Evolutionary conservation across 2,329 filamentous ascomycete genomes (phyloP), one percentile per base, ranked within the genome.

Genomic region (Sporothrix inflata): DNA sequence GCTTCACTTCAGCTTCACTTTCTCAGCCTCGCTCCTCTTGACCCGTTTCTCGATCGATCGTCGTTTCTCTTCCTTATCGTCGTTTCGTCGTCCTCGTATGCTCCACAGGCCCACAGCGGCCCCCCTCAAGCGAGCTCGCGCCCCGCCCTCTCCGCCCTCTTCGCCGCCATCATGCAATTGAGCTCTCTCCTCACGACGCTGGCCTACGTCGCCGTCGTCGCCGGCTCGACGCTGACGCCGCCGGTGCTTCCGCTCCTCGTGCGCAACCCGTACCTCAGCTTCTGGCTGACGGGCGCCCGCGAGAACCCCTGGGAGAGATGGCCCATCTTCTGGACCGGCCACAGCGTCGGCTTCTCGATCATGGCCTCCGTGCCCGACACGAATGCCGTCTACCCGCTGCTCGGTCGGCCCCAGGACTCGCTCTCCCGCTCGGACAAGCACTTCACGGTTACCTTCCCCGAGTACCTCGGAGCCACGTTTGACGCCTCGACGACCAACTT

Each of bases 241-340:
- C 85, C 86, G 2, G 86, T 88, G 8, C 77, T 90, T 53, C 88
- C 88, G 9, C 80, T 90, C 71, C 82, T 87, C 71, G 88, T 90
- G 34, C 84, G 88, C 55, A 89, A 87, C 75, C 88, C 88, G 8
- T 90, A 90, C 75, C 78, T 90, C 72, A 89, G 86, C 78, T 84
- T 86, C 45, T 90, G 88, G 88, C 79, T 93, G 72, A 84, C 85
- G 65, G 86, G 88, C 80, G 92, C 93, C 53, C 87, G 94, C 76
- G 87, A 91, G 71, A 86, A 86, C 61, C 94, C 94, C 1, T 97
- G 93, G 93, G 87, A 89, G 70, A 87, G 89, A 81, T 97, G 94
- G 94, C 94, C 94, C 30, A 95, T 95, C 80, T 81, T 81, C 73
- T 80, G 77, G 77, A 81, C 78, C 2, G 79, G 78, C 16, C 75